Percentiles rank a stretch among this genome's conserved stretches.
phyloP scores from a whole-genome alignment of 345 rosid genomes.

The Eucalyptus pauciflora region DNA sequence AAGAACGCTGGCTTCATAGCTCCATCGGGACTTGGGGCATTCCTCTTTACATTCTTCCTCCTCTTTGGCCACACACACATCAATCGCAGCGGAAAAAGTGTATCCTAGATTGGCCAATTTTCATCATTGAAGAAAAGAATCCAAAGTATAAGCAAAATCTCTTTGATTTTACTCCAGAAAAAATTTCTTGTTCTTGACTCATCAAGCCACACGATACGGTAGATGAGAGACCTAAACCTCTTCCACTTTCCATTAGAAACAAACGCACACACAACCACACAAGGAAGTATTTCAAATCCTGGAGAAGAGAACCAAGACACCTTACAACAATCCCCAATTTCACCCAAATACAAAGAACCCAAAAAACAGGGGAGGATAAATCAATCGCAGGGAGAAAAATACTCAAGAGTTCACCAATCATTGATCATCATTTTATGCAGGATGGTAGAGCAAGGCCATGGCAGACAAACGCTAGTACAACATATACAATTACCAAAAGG shows the following conservation, averaged over 20 bases:
- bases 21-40: not conserved
- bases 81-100: not conserved
- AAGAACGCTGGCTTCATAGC: not conserved
- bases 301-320: not conserved
- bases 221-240: not conserved
- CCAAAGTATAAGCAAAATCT: not conserved
- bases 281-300: not conserved
- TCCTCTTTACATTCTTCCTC: not conserved
- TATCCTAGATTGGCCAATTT: not conserved
- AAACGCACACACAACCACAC: not conserved
- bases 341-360: not conserved
- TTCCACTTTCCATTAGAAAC: not conserved
- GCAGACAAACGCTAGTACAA: constrained; percentile 72
- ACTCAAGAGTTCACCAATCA: not conserved
- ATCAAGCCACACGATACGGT: not conserved
- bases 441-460: constrained; percentile 66
- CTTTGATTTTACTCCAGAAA: not conserved
- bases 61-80: not conserved
- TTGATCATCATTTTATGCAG: constrained; percentile 42
- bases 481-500: constrained; percentile 53
- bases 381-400: not conserved
- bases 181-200: not conserved
- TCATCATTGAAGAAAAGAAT: not conserved
- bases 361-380: not conserved
- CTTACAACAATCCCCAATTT: not conserved